Evolutionary conservation across 1,284 basidiomycete genomes (phyloP).

Genomic region (Boletellus sp.): DNA sequence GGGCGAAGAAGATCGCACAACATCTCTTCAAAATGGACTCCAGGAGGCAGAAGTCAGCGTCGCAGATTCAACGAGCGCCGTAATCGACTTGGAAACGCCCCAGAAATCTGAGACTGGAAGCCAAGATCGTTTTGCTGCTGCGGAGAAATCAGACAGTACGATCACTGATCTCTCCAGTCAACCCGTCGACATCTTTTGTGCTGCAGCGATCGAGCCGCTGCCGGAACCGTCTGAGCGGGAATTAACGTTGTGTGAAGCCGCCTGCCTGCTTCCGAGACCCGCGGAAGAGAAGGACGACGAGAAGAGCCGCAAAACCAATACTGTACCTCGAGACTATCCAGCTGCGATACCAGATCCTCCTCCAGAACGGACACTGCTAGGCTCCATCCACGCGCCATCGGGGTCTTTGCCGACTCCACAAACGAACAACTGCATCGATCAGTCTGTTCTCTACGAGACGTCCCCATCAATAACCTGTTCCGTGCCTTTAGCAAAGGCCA

Average conservation of each 20-base stretch:
- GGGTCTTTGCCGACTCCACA: not conserved
- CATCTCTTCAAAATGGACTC: not conserved
- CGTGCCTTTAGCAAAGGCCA: not conserved
- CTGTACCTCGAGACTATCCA: not conserved
- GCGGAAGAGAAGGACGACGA: not conserved
- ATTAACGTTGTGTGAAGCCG: not conserved
- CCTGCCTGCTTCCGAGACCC: not conserved
- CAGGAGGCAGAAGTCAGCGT: not conserved
- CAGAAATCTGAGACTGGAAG: not conserved
- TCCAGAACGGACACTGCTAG: constrained; percentile 10
- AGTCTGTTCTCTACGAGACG: not conserved
- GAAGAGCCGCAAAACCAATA: not conserved
- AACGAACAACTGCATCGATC: not conserved
- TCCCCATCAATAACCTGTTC: not conserved
- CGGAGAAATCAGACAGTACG: not conserved
- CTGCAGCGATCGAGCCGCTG: not conserved
- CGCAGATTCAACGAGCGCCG: not conserved
- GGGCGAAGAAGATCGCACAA: not conserved
- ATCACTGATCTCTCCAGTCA: not conserved
- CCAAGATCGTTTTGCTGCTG: not conserved
- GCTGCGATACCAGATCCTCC: not conserved
- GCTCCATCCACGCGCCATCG: constrained; percentile 22
- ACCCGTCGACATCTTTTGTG: not conserved
- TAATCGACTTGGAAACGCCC: not conserved
- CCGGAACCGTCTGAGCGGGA: not conserved